Percentiles rank a stretch among this genome's conserved stretches.
Conservation (phyloP, 106 monocot species). For the Vanilla planifolia region DNA sequence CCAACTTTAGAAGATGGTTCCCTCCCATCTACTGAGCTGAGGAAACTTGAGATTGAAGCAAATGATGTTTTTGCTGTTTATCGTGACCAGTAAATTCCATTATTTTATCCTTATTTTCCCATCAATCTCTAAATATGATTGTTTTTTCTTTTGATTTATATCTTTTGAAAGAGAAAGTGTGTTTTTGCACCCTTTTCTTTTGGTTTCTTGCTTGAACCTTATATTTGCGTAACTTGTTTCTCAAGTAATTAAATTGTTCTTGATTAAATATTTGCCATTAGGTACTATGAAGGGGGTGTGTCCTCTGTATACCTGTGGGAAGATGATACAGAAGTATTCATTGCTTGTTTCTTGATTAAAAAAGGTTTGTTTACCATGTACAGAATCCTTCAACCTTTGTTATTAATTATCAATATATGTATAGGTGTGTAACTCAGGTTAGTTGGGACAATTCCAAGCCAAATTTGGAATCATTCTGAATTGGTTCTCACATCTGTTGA, state of each 20-base stretch:
- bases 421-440: too few relatives aligned
- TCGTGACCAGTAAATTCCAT: conserved; percentile 92
- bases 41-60: conserved; percentile 90
- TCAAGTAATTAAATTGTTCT: conserved; percentile 8
- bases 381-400: too few relatives aligned
- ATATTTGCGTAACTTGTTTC: too few relatives aligned
- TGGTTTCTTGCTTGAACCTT: not conserved
- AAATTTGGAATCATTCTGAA: too few relatives aligned
- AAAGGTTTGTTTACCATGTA: conserved; percentile 70
- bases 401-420: too few relatives aligned
- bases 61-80: conserved; percentile 88
- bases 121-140: not conserved
- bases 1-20: conserved; percentile 86
- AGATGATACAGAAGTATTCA: conserved; percentile 56
- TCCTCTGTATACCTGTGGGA: conserved; percentile 99
- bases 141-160: not conserved
- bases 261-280: too few relatives aligned
- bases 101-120: conserved; percentile 18
- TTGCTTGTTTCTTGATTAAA: conserved; percentile 91
- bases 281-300: conserved; percentile 97
- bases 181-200: not conserved
- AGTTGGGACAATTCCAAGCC: too few relatives aligned
- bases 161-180: not conserved
- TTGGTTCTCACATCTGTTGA: too few relatives aligned
- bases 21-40: conserved; percentile 60